Evolutionary conservation across 2,329 filamentous ascomycete species (phyloP), one percentile per base, ranked within the genome.

Genomic region (Geoglossum cookeanum): DNA sequence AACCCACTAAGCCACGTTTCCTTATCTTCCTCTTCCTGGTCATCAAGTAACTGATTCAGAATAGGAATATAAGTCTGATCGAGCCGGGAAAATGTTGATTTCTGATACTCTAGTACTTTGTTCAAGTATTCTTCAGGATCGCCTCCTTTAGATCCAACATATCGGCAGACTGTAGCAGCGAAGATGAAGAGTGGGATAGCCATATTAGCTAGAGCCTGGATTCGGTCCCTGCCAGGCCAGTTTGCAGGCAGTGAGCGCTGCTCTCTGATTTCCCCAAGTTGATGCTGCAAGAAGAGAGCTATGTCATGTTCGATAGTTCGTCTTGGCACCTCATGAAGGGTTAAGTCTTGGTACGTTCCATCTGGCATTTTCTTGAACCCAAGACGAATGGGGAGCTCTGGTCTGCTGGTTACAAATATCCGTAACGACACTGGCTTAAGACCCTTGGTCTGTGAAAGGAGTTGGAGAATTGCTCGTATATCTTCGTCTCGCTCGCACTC

Each of bases 221-320:
- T 61, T 42, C 56, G 64, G 57, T 17, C 22, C 13, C 59, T 17
- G 2, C 58, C 53, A 11, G 69, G 70, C 70, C 70, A 72, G n/a
- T 61, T 58, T 5, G n/a, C 3, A 8, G 60, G 9, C 1, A 69
- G 58, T 7, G 52, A 17, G 17, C 15, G 44, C n/a, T 47, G 7
- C 15, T 32, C 35, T 1, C 59, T 45, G 0, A 74, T 70, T 4
- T 56, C 56, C 1, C 32, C 47, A 6, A 74, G 62, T 45, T 68
- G 59, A 15, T 66, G 30, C 2, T 57, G 15, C 1, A 74, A 53
- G 59, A 66, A 74, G 4, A 62, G 17, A 1, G 33, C 32, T 13
- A 75, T 69, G 39, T 75, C 73, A 0, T 65, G 62, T 55, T 68
- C 58, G 4, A 75, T 64, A 0, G 66, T 55, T 0, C 51, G 27